phyloP scores from a whole-genome alignment of 768 basidiomycete species.

The Suillus variegatus region DNA sequence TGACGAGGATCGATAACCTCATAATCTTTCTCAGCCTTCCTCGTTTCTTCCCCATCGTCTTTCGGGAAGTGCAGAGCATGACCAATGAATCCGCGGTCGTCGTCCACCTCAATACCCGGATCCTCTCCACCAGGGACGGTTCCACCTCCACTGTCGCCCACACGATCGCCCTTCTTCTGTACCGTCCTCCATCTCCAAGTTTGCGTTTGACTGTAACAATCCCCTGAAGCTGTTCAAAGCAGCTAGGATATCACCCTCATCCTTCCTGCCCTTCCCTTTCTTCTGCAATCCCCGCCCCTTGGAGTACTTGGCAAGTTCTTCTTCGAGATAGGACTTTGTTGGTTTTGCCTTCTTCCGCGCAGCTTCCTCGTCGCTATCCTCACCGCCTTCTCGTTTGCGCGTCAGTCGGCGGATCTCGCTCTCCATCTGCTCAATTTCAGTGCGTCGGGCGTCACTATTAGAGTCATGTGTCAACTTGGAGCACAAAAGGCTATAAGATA shows the following conservation, averaged over 20 bases:
- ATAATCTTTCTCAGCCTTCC: conserved; percentile 81
- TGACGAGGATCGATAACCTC: conserved; percentile 87
- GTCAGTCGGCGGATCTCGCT: conserved; percentile 80
- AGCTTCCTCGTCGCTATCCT: conserved; percentile 65
- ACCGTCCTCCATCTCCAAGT: conserved; percentile 27
- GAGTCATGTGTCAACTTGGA: conserved; percentile 5
- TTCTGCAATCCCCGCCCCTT: conserved; percentile 60
- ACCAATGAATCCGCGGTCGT: conserved; percentile 71
- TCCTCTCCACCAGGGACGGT: conserved; percentile 39
- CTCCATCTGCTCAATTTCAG: conserved; percentile 87
- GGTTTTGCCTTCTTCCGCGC: conserved; percentile 59
- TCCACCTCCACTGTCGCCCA: conserved; percentile 9
- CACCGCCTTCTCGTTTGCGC: conserved; percentile 54
- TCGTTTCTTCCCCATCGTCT: conserved; percentile 71
- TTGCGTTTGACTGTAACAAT: conserved; percentile 55
- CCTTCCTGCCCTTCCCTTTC: conserved; percentile 60
- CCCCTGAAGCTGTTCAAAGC: conserved; percentile 70
- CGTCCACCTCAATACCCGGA: conserved; percentile 71
- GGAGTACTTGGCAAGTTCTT: conserved; percentile 81
- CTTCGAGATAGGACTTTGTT: conserved; percentile 67
- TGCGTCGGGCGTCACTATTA: conserved; percentile 60
- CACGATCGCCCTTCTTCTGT: conserved; percentile 21
- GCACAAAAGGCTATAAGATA: conserved; percentile 4
- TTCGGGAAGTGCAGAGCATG: conserved; percentile 79
- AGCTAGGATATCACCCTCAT: conserved; percentile 73